Percentiles rank a stretch among this genome's conserved stretches.
Conservation (phyloP, 192 early-diverging fungal species). For the Backusella liffmaniae region DNA sequence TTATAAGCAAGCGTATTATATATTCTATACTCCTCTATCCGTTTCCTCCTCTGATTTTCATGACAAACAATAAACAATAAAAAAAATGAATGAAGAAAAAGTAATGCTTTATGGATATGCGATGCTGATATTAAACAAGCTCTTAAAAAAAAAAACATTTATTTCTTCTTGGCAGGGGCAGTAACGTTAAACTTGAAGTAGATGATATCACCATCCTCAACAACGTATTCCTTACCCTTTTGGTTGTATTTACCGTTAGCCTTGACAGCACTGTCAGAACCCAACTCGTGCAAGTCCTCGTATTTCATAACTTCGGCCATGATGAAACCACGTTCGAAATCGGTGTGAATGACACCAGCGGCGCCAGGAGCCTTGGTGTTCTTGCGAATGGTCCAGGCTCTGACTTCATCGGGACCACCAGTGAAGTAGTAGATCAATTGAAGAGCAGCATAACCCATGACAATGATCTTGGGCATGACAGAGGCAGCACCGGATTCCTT, state of each 20-base stretch:
- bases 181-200: conserved; percentile 57
- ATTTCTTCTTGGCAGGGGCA: conserved; percentile 29
- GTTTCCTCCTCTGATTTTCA: too few species aligned
- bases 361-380: conserved; percentile 71
- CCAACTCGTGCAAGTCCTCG: conserved; percentile 81
- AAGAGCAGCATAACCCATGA: conserved; percentile 86
- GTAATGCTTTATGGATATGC: not conserved
- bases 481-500: conserved; percentile 67
- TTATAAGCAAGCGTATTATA: too few species aligned
- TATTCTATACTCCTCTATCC: too few species aligned
- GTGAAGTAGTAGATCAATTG: conserved; percentile 95
- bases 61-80: not conserved
- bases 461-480: conserved; percentile 87
- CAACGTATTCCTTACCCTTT: conserved; percentile 91
- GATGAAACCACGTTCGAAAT: conserved; percentile 87
- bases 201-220: conserved; percentile 93
- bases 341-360: conserved; percentile 89
- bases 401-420: conserved; percentile 86
- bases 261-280: conserved; percentile 90
- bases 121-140: not conserved
- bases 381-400: conserved; percentile 83
- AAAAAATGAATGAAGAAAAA: not conserved
- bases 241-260: conserved; percentile 84
- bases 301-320: conserved; percentile 92
- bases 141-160: not conserved